A percentile compares a stretch with the other conserved stretches of the same genome.
Evolutionary conservation across 2,329 filamentous ascomycete genomes (phyloP).

Genomic region (Basipetospora chlamydospora): DNA sequence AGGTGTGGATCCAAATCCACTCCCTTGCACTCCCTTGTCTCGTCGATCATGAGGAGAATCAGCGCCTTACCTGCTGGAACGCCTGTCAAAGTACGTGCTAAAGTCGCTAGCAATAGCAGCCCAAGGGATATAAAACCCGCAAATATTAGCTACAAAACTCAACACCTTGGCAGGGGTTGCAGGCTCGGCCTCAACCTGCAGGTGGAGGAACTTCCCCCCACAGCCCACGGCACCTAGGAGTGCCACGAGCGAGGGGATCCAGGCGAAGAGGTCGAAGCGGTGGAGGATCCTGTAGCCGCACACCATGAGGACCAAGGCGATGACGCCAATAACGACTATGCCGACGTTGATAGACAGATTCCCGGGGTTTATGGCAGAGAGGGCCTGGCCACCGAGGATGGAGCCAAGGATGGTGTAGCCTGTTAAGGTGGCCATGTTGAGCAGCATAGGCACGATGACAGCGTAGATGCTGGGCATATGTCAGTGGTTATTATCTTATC

Average conservation of each 20-base stretch:
- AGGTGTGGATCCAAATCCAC: too few relatives aligned
- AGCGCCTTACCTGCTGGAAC: conserved; percentile 1
- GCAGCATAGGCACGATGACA: conserved; percentile 13
- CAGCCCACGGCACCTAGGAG: conserved; percentile 25
- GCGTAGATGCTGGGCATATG: conserved; percentile 9
- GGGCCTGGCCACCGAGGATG: conserved; percentile 29
- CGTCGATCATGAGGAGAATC: too few relatives aligned
- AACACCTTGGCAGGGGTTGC: conserved; percentile 9
- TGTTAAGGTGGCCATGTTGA: conserved; percentile 32
- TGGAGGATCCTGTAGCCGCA: conserved; percentile 30
- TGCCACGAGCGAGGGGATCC: conserved; percentile 26
- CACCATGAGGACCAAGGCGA: conserved; percentile 30
- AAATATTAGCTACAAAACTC: conserved; percentile 24
- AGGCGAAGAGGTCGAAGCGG: conserved; percentile 29
- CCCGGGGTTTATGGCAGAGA: conserved; percentile 22
- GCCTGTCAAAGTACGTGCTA: conserved; percentile 19
- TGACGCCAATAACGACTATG: conserved; percentile 31
- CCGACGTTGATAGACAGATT: conserved; percentile 27
- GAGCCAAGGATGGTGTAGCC: conserved; percentile 32
- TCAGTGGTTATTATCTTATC: too few relatives aligned
- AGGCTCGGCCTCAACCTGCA: conserved; percentile 18
- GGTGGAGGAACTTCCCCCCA: conserved; percentile 21
- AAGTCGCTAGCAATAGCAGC: conserved; percentile 24
- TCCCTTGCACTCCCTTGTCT: too few relatives aligned
- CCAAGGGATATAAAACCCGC: conserved; percentile 28